Percentiles rank a stretch among this genome's conserved stretches.
phyloP scores from a whole-genome alignment of 257 asterid species.

The Handroanthus guayacan region DNA sequence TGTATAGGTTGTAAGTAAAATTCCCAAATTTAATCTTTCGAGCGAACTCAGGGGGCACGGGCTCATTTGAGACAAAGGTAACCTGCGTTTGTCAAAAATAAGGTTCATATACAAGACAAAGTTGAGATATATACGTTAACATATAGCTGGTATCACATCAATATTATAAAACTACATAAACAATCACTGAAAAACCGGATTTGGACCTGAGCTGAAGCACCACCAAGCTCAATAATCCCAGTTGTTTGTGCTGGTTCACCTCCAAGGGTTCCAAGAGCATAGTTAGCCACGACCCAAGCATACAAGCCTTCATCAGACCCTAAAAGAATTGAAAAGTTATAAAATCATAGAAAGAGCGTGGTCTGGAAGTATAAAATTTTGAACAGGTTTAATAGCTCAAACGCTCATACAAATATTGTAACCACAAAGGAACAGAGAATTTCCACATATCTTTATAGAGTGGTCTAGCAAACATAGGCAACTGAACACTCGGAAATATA shows the following conservation, averaged over 20 bases:
- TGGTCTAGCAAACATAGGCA: not conserved
- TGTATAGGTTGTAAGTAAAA: slow-evolving; percentile 78
- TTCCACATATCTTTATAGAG: not conserved
- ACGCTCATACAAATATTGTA: slow-evolving; percentile 7
- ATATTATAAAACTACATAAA: slow-evolving; percentile 7
- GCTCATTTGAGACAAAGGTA: slow-evolving; percentile 81
- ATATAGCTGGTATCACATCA: slow-evolving; percentile 5
- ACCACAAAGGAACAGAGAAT: not conserved
- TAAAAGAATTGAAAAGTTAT: slow-evolving; percentile 38
- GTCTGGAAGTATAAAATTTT: not conserved
- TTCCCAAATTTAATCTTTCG: slow-evolving; percentile 70
- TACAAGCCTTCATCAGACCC: slow-evolving; percentile 97
- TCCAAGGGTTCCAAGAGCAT: slow-evolving; percentile 95
- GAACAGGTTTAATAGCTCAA: slow-evolving; percentile 7
- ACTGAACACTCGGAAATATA: not conserved
- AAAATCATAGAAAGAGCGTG: slow-evolving; percentile 11
- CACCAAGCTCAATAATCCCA: slow-evolving; percentile 98
- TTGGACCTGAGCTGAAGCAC: slow-evolving; percentile 98
- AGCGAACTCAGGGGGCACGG: slow-evolving; percentile 74
- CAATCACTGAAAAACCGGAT: slow-evolving; percentile 29
- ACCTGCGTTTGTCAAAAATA: slow-evolving; percentile 57
- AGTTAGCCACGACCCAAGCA: slow-evolving; percentile 98
- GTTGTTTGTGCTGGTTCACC: slow-evolving; percentile 84
- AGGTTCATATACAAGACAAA: slow-evolving; percentile 17
- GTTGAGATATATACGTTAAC: not conserved